Conservation (phyloP, 495 filamentous ascomycete species). For the Astrothelium macrocarpum region DNA sequence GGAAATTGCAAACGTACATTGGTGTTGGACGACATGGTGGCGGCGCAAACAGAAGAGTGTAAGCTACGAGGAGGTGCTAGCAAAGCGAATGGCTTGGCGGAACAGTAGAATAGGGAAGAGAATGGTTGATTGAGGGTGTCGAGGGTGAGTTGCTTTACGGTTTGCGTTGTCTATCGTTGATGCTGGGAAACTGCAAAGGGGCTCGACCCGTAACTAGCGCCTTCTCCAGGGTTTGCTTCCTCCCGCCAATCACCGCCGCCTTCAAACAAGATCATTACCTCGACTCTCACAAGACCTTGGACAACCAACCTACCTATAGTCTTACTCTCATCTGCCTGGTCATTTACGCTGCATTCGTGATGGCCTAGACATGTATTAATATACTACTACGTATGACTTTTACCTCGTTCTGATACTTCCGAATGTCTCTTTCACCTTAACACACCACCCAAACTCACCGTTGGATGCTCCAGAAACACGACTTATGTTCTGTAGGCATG, state of each 20-base stretch:
- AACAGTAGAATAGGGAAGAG: not conserved
- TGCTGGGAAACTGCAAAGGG: constrained; percentile 5
- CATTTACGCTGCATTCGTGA: not conserved
- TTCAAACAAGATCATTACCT: not conserved
- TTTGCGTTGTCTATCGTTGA: not conserved
- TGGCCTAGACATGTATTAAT: too few relatives aligned
- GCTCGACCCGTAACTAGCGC: not conserved
- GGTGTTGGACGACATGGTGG: not conserved
- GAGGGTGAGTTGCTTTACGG: not conserved
- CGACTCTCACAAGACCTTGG: not conserved
- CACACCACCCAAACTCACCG: not conserved
- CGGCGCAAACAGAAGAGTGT: not conserved
- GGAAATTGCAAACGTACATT: constrained; percentile 5
- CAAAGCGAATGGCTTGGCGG: not conserved
- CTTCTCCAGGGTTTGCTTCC: not conserved
- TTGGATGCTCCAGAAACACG: not conserved
- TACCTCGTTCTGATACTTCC: too few relatives aligned
- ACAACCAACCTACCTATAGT: too few relatives aligned
- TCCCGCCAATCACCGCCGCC: not conserved
- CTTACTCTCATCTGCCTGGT: too few relatives aligned
- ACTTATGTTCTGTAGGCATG: not conserved
- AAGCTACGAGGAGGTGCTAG: not conserved
- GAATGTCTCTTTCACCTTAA: too few relatives aligned
- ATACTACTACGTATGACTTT: too few relatives aligned
- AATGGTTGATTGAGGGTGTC: not conserved